Evolutionary conservation across 2,329 filamentous ascomycete genomes (phyloP).

Genomic region (Fusarium domesticum): DNA sequence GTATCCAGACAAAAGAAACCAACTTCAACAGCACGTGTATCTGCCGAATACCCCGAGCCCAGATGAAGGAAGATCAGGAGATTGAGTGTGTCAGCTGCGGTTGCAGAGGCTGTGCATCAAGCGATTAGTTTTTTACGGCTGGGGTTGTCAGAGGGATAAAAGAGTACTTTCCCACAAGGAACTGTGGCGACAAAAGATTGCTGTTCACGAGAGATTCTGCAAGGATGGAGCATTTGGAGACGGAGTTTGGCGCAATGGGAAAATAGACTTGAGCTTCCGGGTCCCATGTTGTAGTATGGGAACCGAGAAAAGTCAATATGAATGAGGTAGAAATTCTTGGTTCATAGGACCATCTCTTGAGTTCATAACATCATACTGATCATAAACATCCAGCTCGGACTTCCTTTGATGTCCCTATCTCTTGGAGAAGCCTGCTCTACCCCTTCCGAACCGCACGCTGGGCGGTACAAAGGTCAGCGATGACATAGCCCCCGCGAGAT

Average conservation of each 20-base stretch:
- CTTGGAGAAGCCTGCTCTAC: slow-evolving; percentile 52
- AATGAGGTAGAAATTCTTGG: slow-evolving; percentile 37
- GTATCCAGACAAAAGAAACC: slow-evolving; percentile 99
- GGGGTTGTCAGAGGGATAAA: not conserved
- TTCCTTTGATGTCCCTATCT: slow-evolving; percentile 31
- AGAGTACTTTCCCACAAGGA: too few species aligned
- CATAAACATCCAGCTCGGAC: slow-evolving; percentile 25
- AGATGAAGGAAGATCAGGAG: slow-evolving; percentile 85
- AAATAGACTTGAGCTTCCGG: slow-evolving; percentile 10
- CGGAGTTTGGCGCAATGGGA: slow-evolving; percentile 26
- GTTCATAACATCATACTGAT: slow-evolving; percentile 36
- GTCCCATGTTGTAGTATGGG: not conserved
- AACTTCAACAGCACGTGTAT: slow-evolving; percentile 98
- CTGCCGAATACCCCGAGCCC: slow-evolving; percentile 85
- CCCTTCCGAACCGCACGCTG: slow-evolving; percentile 63
- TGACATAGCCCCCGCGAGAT: slow-evolving; percentile 66
- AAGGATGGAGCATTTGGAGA: slow-evolving; percentile 8
- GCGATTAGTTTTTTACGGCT: slow-evolving; percentile 54
- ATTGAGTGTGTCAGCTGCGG: slow-evolving; percentile 95
- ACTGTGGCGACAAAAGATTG: not conserved
- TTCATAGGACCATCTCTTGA: slow-evolving; percentile 30
- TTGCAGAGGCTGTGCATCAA: slow-evolving; percentile 84
- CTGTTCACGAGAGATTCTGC: not conserved
- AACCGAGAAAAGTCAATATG: slow-evolving; percentile 9
- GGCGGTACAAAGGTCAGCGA: slow-evolving; percentile 67